A percentile compares a stretch with the other conserved stretches of the same genome.
Conservation (phyloP, 768 basidiomycete species). For the Chalciporus sphaerocephalus region DNA sequence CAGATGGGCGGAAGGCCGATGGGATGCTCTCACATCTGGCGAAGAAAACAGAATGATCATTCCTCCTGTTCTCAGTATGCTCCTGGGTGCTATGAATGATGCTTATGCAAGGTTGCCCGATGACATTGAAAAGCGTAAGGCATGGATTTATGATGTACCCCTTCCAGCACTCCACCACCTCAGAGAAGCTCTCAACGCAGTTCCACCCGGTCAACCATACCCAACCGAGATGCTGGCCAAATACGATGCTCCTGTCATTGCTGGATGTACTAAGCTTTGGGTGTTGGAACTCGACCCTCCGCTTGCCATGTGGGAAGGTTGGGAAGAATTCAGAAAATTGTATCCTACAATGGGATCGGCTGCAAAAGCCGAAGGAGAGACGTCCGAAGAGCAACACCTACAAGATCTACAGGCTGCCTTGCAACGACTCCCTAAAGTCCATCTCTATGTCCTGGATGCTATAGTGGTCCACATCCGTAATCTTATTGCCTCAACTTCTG, state of each 20-base stretch:
- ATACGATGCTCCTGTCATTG: conserved; percentile 84
- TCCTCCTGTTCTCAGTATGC: conserved; percentile 68
- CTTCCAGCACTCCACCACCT: conserved; percentile 79
- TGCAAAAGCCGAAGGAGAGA: conserved; percentile 48
- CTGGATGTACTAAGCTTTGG: conserved; percentile 85
- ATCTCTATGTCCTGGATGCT: conserved; percentile 75
- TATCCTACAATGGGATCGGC: conserved; percentile 73
- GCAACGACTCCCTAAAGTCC: conserved; percentile 69
- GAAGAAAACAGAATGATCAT: conserved; percentile 58
- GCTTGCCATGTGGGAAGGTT: conserved; percentile 78
- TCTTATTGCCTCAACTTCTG: conserved; percentile 62
- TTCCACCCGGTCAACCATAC: conserved; percentile 48
- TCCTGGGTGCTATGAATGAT: conserved; percentile 60
- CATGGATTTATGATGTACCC: conserved; percentile 95
- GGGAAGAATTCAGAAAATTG: conserved; percentile 86
- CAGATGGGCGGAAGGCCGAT: conserved; percentile 85
- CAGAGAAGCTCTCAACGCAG: conserved; percentile 74
- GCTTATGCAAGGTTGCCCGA: conserved; percentile 57
- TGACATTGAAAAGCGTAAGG: conserved; percentile 75
- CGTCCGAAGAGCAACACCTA: conserved; percentile 55
- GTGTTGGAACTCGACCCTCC: conserved; percentile 88
- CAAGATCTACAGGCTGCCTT: conserved; percentile 59
- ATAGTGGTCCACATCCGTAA: conserved; percentile 72
- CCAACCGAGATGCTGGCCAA: conserved; percentile 56
- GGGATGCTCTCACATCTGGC: conserved; percentile 52